These are phyloP conservation scores for Coemansia sp. DNA, from an alignment of 192 early-diverging fungal species.

Conservation along the genomic window DNA sequence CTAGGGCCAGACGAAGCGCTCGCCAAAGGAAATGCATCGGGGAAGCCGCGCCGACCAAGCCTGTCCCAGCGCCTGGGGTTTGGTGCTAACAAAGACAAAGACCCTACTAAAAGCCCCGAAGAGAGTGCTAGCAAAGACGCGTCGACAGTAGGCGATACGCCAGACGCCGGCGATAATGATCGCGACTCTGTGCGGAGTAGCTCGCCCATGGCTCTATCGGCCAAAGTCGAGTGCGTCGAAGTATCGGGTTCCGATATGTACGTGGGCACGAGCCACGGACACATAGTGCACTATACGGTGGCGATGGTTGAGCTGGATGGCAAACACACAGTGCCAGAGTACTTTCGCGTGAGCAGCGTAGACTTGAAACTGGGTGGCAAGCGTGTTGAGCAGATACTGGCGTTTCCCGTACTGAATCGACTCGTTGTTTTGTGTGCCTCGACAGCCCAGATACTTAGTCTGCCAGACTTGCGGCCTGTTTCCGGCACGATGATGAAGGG, in stretches of 20 bases:
- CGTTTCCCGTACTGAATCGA: constrained; percentile 26
- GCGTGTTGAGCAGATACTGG: constrained; percentile 46
- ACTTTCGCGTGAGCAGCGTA: constrained; percentile 13
- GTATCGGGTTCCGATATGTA: constrained; percentile 31
- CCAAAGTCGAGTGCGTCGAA: constrained; percentile 39
- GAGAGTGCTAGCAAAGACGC: background rate
- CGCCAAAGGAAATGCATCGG: background rate
- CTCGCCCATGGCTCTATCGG: background rate
- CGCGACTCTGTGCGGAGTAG: background rate
- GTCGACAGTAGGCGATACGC: background rate
- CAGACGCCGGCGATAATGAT: background rate
- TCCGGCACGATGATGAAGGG: constrained; percentile 26
- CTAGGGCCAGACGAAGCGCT: constrained; percentile 6
- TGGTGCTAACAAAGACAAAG: background rate
- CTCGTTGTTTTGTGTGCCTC: constrained; percentile 45
- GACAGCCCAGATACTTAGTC: constrained; percentile 18
- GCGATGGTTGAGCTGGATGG: constrained; percentile 12
- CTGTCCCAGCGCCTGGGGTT: constrained; percentile 47
- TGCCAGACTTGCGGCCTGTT: constrained; percentile 28
- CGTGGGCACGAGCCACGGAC: constrained; percentile 41
- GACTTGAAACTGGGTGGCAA: constrained; percentile 29
- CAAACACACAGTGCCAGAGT: background rate
- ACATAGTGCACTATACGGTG: constrained; percentile 35
- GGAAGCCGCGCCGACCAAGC: constrained; percentile 35
- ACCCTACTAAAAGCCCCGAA: background rate